A percentile compares a stretch with the other conserved stretches of the same genome.
phyloP scores from a whole-genome alignment of 306 rosid species.

The Vigna radiata region DNA sequence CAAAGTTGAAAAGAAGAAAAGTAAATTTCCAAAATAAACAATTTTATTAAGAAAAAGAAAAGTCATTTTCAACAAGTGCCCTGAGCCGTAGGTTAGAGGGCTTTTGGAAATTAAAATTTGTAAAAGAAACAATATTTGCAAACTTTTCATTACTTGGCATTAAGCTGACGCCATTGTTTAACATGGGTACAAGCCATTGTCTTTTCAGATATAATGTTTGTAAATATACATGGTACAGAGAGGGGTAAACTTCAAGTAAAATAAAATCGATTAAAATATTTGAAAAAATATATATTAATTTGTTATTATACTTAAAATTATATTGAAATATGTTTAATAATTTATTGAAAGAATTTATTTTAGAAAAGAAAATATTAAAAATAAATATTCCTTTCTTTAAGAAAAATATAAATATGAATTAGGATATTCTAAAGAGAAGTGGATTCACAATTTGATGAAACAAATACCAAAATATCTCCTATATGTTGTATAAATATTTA shows the following conservation, averaged over 20 bases:
- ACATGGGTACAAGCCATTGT: slow-evolving; percentile 30
- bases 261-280: background rate
- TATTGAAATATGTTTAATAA: background rate
- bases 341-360: background rate
- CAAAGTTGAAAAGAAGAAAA: background rate
- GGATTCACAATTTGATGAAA: background rate
- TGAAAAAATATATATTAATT: background rate
- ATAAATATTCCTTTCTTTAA: background rate
- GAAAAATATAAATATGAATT: background rate
- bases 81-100: slow-evolving; percentile 33
- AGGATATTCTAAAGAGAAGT: background rate
- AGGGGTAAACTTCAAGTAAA: background rate
- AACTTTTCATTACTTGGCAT: slow-evolving; percentile 32
- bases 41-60: background rate
- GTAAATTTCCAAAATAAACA: background rate
- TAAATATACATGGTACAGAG: background rate
- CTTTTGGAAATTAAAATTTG: slow-evolving; percentile 46
- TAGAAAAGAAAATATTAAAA: background rate
- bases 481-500: background rate
- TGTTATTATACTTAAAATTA: background rate
- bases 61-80: slow-evolving; percentile 51
- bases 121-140: slow-evolving; percentile 51
- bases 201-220: background rate
- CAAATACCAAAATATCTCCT: background rate
- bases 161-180: slow-evolving; percentile 35